Base-by-base conservation (phyloP, 2,329 filamentous ascomycete genomes). In the Dactylellina leptospora region DNA sequence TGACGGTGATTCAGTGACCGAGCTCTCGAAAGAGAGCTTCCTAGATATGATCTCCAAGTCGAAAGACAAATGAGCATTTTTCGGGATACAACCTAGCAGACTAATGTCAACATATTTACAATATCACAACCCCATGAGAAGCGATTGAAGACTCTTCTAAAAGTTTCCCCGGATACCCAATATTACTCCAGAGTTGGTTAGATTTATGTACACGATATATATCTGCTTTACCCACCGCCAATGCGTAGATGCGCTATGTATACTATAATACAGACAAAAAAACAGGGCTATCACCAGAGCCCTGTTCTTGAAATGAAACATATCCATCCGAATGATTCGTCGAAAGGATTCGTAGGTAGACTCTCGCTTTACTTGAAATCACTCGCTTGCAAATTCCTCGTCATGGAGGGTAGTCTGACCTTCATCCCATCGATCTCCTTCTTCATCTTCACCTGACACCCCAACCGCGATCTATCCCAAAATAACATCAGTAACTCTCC, bases 21-120 rank as follows among this genome's bases (percentile, higher is more conserved):
- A 97, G 83, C 95, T 99, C 88, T 96, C 90, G 80, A 96, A 96
- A 82, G 91, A 97, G 82, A 93, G 93, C 0, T 99, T 97, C 82
- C 81, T 99, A 79, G 93, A 97, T 73, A 81, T 97, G 79, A 96
- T 99, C 79, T 74, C 63, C 5, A 69, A 69, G 36, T 45, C 64
- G 9, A 60, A 70, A 42, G 55, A 61, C 18, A 70, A 70, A 61
- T 61, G 42, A 50, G 33, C 25, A 8, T n/a, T n/a, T n/a, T n/a
- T n/a, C n/a, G n/a, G n/a, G n/a, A n/a, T n/a, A n/a, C n/a, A n/a
- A n/a, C n/a, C n/a, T n/a, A n/a, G n/a, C n/a, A n/a, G n/a, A n/a
- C n/a, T n/a, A n/a, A n/a, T n/a, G n/a, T n/a, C n/a, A n/a, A n/a
- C n/a, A n/a, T n/a, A n/a, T n/a, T n/a, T n/a, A n/a, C n/a, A n/a